Evolutionary conservation across 495 filamentous ascomycete species (phyloP), one percentile per base, ranked within the genome.

Genomic region (Trichoderma gamsii): DNA sequence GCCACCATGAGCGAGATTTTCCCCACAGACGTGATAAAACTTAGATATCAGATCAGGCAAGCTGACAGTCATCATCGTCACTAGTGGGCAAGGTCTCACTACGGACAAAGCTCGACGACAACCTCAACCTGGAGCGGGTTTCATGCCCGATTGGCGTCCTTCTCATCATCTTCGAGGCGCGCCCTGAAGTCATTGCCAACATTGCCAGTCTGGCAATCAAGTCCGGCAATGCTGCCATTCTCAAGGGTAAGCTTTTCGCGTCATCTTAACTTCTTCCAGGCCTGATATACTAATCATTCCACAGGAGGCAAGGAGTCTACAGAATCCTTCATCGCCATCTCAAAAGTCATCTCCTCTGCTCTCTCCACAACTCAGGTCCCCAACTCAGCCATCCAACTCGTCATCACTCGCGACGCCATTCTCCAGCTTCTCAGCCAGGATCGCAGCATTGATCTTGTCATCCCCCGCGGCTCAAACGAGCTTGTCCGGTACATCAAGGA

Each of bases 151-250:
- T 99, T 71, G 95, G 95, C 63, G 93, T 97, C 25, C 85, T 99
- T 29, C 83, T 99, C 64, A 96, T 98, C 71, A 98, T 99, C 69
- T 99, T 99, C 73, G 95, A 99, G 79, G 96, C 96, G 27, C 90
- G 95, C 38, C 95, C 95, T 11, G 95, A 99, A 76, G 96, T 99
- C 67, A 99, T 99, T 76, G 95, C 96, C 56, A 99, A 99, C 74
- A 98, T 99, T 69, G 92, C 94, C 66, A 90, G 96, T n/a, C 83
- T 99, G 44, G 92, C 96, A 13, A 89, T 99, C 71, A 99, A 99
- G 76, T 97, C 95, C 18, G 95, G 92, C 67, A 99, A 99, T 80
- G 90, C 95, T 32, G 95, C 93, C 67, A 98, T 99, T 69, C 80
- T 99, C 63, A 99, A 99, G 85, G 93, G 67, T 67, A 56, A 12